phyloP scores from a whole-genome alignment of 1,139 yeast genomes.

The Scheffersomyces titani region DNA sequence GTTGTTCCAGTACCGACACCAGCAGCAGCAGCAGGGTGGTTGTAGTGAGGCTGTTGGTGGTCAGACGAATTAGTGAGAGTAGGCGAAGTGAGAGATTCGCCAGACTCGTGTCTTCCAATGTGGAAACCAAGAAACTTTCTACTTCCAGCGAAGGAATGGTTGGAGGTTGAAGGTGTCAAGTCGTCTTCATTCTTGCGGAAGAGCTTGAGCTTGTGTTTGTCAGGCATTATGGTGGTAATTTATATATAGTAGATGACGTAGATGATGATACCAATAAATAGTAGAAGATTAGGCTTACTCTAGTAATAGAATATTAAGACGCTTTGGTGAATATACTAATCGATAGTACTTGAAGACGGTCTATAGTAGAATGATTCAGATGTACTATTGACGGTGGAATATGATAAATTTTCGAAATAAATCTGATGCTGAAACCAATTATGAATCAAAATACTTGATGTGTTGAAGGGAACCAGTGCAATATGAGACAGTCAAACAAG shows the following conservation, averaged over 20 bases:
- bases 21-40: not conserved
- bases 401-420: too few relatives aligned
- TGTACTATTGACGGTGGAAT: too few relatives aligned
- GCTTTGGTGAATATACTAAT: not conserved
- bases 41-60: slow-evolving; percentile 18
- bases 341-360: too few relatives aligned
- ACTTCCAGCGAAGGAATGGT: slow-evolving; percentile 20
- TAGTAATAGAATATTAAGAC: not conserved
- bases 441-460: too few relatives aligned
- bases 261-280: not conserved
- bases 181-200: slow-evolving; percentile 26
- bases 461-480: too few relatives aligned
- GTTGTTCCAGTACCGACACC: not conserved
- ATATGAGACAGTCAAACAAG: too few relatives aligned
- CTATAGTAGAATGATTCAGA: too few relatives aligned
- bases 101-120: slow-evolving; percentile 41
- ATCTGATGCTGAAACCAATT: too few relatives aligned
- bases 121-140: slow-evolving; percentile 39
- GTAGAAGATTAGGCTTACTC: not conserved
- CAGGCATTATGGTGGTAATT: slow-evolving; percentile 36
- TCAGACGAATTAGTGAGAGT: slow-evolving; percentile 28
- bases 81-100: slow-evolving; percentile 37
- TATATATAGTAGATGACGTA: not conserved
- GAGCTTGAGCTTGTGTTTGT: slow-evolving; percentile 47
- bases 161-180: slow-evolving; percentile 35